Percentiles rank a stretch among this genome's conserved stretches.
Evolutionary conservation across 352 stramenopile genomes (phyloP).

Genomic region (Phytophthora europaea): DNA sequence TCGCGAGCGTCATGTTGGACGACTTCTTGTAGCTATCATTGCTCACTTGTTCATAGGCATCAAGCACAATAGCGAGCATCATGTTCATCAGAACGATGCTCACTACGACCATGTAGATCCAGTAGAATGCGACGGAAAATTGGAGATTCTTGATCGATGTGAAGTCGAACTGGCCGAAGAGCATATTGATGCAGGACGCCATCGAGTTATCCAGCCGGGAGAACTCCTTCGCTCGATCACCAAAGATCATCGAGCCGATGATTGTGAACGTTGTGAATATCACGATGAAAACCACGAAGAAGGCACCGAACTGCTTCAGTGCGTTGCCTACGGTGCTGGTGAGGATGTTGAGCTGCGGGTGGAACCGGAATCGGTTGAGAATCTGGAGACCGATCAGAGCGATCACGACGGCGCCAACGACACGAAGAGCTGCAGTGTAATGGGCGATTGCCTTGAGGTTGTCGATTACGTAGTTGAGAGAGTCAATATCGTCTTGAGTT

Average conservation of each 20-base stretch:
- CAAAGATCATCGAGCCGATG: slow-evolving; percentile 64
- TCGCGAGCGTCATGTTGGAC: slow-evolving; percentile 22
- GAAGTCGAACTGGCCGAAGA: slow-evolving; percentile 74
- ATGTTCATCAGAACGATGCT: slow-evolving; percentile 79
- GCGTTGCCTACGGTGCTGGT: slow-evolving; percentile 61
- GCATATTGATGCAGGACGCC: slow-evolving; percentile 72
- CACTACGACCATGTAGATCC: slow-evolving; percentile 73
- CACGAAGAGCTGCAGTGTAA: slow-evolving; percentile 40
- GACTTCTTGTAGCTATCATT: slow-evolving; percentile 41
- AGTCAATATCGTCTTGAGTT: slow-evolving; percentile 22
- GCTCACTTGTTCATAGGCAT: slow-evolving; percentile 63
- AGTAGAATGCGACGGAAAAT: slow-evolving; percentile 65
- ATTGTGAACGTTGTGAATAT: slow-evolving; percentile 65
- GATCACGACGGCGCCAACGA: slow-evolving; percentile 45
- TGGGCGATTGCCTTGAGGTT: slow-evolving; percentile 46
- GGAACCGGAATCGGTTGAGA: slow-evolving; percentile 61
- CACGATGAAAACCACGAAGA: slow-evolving; percentile 68
- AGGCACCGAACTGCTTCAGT: slow-evolving; percentile 57
- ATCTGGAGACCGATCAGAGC: slow-evolving; percentile 49
- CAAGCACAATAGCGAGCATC: slow-evolving; percentile 78
- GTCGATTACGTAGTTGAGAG: slow-evolving; percentile 44
- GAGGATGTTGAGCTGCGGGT: slow-evolving; percentile 64
- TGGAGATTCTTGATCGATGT: slow-evolving; percentile 46
- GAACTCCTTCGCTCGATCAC: slow-evolving; percentile 60
- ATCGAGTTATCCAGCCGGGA: slow-evolving; percentile 52